Evolutionary conservation across 2,329 filamentous ascomycete species (phyloP), one percentile per base, ranked within the genome.

Genomic region (Septoria linicola): DNA sequence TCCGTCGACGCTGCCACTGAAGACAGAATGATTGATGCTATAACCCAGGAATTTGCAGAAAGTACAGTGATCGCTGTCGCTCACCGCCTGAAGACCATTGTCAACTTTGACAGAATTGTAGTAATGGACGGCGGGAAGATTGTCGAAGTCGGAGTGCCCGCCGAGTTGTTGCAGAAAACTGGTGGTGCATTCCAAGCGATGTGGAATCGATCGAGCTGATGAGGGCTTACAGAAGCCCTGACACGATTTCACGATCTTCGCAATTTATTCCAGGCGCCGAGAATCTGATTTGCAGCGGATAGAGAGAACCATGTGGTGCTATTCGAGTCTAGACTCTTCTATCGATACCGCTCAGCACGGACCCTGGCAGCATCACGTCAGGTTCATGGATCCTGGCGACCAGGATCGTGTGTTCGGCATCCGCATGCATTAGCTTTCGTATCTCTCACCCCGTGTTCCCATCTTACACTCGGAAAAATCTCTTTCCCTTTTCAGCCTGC

Each of bases 51-150:
- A 19, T 83, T 85, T 61, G 64, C 66, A 2, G 71, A 70, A 3
- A 78, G 80, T 53, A 88, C 84, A 0, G 77, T 88, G 48, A 72
- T 82, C 43, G 73, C 76, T 0, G 76, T 82, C 1, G 78, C 79
- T 4, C 80, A 82, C 65, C 77, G 79, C 21, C 69, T 82, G 35
- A 74, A 79, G 31, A 79, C 78, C 49, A 78, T 82, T 11, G 68
- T 78, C 54, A 75, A 78, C 46, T 80, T 77, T 59, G 78, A 81
- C 59, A 66, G 65, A 19, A 73, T 82, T 21, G 70, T 75, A 1
- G 74, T 81, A 6, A 72, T 81, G 69, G 75, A 80, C 20, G 64
- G 67, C 7, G 79, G 78, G 2, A 60, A 61, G 41, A 63, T 80
- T 8, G 71, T 76, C 1, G 78, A 81, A 50, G 41, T 57, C 14